These are phyloP conservation scores for Trichosporon coremiiforme DNA, from an alignment of 1,284 basidiomycete species.

Conservation along the genomic window DNA sequence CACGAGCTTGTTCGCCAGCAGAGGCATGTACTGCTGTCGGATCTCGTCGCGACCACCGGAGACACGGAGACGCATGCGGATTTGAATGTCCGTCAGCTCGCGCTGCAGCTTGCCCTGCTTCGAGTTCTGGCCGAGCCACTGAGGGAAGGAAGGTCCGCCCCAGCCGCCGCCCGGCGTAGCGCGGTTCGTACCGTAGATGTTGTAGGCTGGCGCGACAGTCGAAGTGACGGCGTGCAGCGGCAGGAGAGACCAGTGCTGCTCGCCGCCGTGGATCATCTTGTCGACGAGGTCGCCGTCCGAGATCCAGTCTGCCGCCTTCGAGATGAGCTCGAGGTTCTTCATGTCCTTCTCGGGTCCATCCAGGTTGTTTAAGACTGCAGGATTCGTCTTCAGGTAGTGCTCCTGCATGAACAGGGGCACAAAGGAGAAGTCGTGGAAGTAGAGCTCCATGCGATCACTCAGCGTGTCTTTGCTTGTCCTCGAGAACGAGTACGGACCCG, in stretches of 20 bases:
- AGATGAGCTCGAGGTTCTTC: slow-evolving; percentile 79
- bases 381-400: slow-evolving; percentile 83
- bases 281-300: slow-evolving; percentile 97
- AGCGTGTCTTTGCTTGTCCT: slow-evolving; percentile 76
- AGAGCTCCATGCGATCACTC: slow-evolving; percentile 90
- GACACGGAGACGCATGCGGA: slow-evolving; percentile 89
- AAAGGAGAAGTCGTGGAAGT: slow-evolving; percentile 94
- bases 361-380: slow-evolving; percentile 63
- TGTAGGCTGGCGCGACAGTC: slow-evolving; percentile 79
- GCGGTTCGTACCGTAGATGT: slow-evolving; percentile 67
- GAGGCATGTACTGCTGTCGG: slow-evolving; percentile 85
- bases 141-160: slow-evolving; percentile 72
- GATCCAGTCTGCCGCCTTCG: slow-evolving; percentile 83
- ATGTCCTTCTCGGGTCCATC: slow-evolving; percentile 67
- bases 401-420: slow-evolving; percentile 96
- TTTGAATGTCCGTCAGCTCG: slow-evolving; percentile 85
- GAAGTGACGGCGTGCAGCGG: slow-evolving; percentile 90
- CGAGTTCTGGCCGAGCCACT: slow-evolving; percentile 98
- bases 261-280: slow-evolving; percentile 89
- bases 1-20: slow-evolving; percentile 76
- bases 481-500: slow-evolving; percentile 87
- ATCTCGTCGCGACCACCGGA: slow-evolving; percentile 88
- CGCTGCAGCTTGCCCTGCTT: slow-evolving; percentile 81
- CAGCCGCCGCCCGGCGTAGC: slow-evolving; percentile 59
- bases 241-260: slow-evolving; percentile 96